phyloP scores from a whole-genome alignment of 176 grass and related monocot genomes.

The Tuctoria greenei region DNA sequence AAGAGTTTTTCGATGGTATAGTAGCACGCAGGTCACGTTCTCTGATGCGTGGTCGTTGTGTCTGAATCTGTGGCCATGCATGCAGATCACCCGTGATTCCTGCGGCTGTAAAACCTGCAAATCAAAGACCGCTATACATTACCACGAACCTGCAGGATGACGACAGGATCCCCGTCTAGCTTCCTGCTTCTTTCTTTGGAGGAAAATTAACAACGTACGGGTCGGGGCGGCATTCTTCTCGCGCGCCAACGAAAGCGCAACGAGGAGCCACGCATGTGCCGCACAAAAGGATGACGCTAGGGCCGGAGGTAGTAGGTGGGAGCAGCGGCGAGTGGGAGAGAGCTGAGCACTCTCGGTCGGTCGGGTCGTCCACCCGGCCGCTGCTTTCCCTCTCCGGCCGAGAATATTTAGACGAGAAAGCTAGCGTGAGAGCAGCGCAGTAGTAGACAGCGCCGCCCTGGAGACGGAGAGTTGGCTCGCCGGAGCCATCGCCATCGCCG shows the following conservation, averaged over 20 bases:
- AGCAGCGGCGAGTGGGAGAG: no score
- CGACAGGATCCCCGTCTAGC: no score
- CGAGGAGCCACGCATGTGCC: no score
- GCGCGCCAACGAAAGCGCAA: background rate
- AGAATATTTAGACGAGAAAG: conserved; percentile 28
- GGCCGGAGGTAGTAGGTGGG: no score
- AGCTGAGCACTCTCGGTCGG: no score
- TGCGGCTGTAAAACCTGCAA: conserved; percentile 8
- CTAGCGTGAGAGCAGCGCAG: background rate
- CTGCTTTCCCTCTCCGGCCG: background rate
- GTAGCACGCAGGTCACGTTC: background rate
- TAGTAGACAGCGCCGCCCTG: background rate
- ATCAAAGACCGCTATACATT: background rate
- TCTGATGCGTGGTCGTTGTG: background rate
- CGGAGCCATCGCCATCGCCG: no score
- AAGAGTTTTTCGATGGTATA: background rate
- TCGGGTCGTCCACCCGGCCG: background rate
- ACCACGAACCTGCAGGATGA: no score
- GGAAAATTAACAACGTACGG: conserved; percentile 41
- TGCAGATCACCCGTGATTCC: background rate
- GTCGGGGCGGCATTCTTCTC: background rate
- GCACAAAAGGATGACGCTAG: background rate
- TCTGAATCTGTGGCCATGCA: background rate
- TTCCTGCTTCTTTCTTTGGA: background rate
- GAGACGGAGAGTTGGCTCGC: background rate